phyloP scores from a whole-genome alignment of 1,284 basidiomycete genomes.

The Apiotrichum sp. region DNA sequence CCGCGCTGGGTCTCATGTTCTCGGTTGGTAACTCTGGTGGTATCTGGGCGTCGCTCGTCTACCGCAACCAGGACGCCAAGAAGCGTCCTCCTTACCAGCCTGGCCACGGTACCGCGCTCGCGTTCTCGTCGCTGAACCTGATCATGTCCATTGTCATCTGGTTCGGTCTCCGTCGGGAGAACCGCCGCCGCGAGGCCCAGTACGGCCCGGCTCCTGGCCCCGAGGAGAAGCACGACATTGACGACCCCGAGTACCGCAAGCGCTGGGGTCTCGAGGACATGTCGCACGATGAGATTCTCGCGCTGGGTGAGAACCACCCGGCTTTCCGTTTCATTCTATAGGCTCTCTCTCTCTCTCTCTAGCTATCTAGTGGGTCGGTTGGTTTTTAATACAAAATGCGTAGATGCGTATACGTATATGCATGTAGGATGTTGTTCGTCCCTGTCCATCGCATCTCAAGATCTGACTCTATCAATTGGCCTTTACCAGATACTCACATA shows the following conservation, averaged over 20 bases:
- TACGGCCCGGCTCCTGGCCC: constrained; percentile 37
- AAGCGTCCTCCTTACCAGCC: constrained; percentile 28
- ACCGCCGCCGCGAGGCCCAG: constrained; percentile 40
- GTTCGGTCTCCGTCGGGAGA: constrained; percentile 40
- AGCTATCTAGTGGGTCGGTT: too few species aligned
- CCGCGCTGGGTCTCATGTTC: constrained; percentile 39
- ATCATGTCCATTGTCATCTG: constrained; percentile 38
- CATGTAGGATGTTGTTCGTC: too few species aligned
- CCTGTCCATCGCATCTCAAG: too few species aligned
- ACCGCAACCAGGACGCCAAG: constrained; percentile 23
- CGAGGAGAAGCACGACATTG: constrained; percentile 60
- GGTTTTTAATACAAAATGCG: too few species aligned
- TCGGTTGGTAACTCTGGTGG: constrained; percentile 49
- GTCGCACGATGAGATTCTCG: constrained; percentile 46
- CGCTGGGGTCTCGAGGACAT: constrained; percentile 45
- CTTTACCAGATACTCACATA: too few species aligned
- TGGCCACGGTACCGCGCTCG: constrained; percentile 46
- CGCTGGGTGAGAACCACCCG: constrained; percentile 48
- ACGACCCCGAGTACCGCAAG: constrained; percentile 36
- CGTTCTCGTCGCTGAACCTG: constrained; percentile 39
- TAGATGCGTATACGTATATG: too few species aligned
- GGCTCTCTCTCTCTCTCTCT: neutral
- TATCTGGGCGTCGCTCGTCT: constrained; percentile 48
- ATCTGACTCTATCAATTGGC: too few species aligned
- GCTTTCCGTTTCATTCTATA: constrained; percentile 39